phyloP scores from a whole-genome alignment of 2,329 filamentous ascomycete species.

The Fusarium domesticum region DNA sequence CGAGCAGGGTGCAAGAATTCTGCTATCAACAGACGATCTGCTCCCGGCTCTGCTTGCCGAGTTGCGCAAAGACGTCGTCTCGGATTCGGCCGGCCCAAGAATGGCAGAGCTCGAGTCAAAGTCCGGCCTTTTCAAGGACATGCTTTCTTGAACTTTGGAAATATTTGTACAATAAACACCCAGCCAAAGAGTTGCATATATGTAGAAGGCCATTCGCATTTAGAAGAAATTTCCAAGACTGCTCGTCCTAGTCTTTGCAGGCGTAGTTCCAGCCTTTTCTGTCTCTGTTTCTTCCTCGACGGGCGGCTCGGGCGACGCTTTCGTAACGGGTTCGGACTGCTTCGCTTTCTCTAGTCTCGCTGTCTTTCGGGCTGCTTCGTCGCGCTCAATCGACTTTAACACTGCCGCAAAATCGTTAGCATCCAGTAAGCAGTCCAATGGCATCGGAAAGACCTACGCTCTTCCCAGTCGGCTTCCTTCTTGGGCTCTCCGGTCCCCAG shows the following conservation, averaged over 20 bases:
- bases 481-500: constrained; percentile 74
- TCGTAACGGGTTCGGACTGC: constrained; percentile 15
- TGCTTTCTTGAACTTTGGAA: constrained; percentile 50
- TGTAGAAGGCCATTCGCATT: constrained; percentile 5
- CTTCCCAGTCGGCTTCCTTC: constrained; percentile 83
- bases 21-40: constrained; percentile 56
- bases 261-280: constrained; percentile 19
- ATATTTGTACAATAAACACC: constrained; percentile 20
- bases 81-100: constrained; percentile 5
- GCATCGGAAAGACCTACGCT: constrained; percentile 59
- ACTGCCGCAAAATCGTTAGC: constrained; percentile 44
- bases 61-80: constrained; percentile 37
- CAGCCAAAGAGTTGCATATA: constrained; percentile 10
- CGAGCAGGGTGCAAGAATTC: constrained; percentile 52
- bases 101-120: constrained; percentile 21
- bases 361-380: constrained; percentile 53
- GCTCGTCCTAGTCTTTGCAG: constrained; percentile 27
- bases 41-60: constrained; percentile 55
- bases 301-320: neutral
- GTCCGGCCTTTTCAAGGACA: constrained; percentile 52
- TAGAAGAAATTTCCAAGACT: constrained; percentile 52
- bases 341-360: constrained; percentile 38
- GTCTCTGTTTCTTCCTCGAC: constrained; percentile 11
- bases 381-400: constrained; percentile 62
- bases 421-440: too few relatives aligned